These are phyloP conservation scores for Juncus effusus DNA, from an alignment of 176 grass and related monocot species.

Conservation along the genomic window DNA sequence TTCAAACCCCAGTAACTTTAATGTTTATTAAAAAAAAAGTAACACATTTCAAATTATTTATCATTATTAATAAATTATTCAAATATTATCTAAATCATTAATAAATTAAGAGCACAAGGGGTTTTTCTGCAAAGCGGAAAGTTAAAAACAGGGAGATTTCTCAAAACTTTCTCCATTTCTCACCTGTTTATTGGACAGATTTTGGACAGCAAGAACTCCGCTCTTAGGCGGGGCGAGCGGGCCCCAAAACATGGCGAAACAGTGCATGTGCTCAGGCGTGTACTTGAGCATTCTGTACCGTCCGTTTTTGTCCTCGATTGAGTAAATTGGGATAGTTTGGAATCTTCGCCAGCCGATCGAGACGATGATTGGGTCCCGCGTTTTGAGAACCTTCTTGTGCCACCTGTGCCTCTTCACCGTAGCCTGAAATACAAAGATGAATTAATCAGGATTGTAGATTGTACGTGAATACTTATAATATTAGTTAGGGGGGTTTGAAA, in stretches of 20 bases:
- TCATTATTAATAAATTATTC: neutral
- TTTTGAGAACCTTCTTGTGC: conserved; percentile 92
- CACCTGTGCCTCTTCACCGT: conserved; percentile 89
- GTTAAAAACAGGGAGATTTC: neutral
- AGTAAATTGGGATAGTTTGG: conserved; percentile 84
- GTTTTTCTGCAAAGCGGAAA: no score
- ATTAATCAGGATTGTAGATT: neutral
- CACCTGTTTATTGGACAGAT: conserved; percentile 64
- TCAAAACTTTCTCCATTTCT: neutral
- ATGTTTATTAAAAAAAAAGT: no score
- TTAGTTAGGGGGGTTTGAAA: no score
- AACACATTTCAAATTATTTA: no score
- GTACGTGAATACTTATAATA: no score
- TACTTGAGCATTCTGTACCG: conserved; percentile 95
- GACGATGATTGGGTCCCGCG: conserved; percentile 79
- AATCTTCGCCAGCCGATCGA: conserved; percentile 90
- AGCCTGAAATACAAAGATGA: conserved; percentile 32
- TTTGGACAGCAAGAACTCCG: conserved; percentile 84
- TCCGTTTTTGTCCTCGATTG: conserved; percentile 82
- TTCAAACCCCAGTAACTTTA: no score
- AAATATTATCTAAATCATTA: no score
- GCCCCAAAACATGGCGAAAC: conserved; percentile 93
- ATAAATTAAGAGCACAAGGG: no score
- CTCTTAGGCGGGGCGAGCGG: conserved; percentile 93
- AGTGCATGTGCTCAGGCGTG: conserved; percentile 98